Percentiles rank a stretch among this genome's conserved stretches.
These are phyloP conservation scores for Fusarium mangiferae DNA, from an alignment of 2,329 filamentous ascomycete species.

Conservation along the genomic window DNA sequence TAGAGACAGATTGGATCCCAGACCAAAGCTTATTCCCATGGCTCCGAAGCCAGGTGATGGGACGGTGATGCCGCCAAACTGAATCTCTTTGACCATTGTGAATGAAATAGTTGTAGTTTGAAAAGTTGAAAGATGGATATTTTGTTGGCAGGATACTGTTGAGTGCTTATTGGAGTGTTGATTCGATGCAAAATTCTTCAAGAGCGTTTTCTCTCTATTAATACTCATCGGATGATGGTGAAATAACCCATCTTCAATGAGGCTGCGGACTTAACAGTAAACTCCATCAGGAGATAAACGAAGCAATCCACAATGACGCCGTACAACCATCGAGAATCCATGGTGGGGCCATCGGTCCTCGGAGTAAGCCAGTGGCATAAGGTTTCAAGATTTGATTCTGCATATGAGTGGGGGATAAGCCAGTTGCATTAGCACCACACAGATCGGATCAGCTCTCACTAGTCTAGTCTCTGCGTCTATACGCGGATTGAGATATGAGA, in stretches of 20 bases:
- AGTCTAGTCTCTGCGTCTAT: rapidly evolving
- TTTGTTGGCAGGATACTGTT: not conserved
- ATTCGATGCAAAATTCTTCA: rapidly evolving
- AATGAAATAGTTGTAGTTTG: not conserved
- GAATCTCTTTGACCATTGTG: not conserved
- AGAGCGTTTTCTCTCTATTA: not conserved
- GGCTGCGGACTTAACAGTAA: not conserved
- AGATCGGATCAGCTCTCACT: not conserved
- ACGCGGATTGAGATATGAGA: not conserved
- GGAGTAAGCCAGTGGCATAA: not conserved
- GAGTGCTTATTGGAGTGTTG: not conserved
- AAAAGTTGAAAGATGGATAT: not conserved
- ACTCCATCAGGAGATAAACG: not conserved
- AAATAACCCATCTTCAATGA: not conserved
- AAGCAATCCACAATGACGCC: not conserved
- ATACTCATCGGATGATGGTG: not conserved
- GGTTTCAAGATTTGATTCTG: too few relatives aligned
- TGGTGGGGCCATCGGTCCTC: not conserved
- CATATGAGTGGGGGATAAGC: not conserved
- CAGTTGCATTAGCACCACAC: not conserved
- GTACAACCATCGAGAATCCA: not conserved
- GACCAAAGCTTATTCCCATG: not conserved
- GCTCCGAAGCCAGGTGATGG: conserved; percentile 7
- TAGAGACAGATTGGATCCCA: not conserved
- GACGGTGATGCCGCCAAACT: not conserved